phyloP scores from a whole-genome alignment of 345 rosid genomes.

The Citrus cavaleriei region DNA sequence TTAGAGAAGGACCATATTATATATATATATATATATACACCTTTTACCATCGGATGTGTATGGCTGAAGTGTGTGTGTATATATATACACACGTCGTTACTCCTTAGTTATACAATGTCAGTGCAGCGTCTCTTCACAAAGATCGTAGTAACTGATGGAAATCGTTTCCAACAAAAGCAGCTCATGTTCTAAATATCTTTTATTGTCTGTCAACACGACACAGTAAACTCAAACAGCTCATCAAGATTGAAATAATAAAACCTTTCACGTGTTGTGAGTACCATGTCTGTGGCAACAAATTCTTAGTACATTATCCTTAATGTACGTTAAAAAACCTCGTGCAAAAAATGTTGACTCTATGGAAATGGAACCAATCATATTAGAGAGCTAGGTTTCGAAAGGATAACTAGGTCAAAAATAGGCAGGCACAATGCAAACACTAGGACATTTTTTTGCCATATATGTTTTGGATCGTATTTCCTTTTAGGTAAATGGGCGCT shows the following conservation, averaged over 20 bases:
- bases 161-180: too few species aligned
- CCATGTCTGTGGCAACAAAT: not conserved
- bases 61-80: fast-evolving
- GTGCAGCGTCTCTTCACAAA: too few species aligned
- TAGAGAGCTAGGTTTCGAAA: not conserved
- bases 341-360: not conserved
- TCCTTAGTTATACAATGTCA: too few species aligned
- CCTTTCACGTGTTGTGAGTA: not conserved
- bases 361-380: not conserved
- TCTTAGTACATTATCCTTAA: not conserved
- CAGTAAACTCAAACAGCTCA: too few species aligned
- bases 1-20: fast-evolving
- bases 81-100: too few species aligned
- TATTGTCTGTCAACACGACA: too few species aligned
- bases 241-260: too few species aligned
- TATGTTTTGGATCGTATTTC: not conserved
- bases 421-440: not conserved
- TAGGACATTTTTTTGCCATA: not conserved
- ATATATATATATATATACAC: too few species aligned
- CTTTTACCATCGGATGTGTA: too few species aligned
- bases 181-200: too few species aligned
- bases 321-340: not conserved
- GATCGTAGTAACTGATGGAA: too few species aligned
- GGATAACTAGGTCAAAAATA: not conserved
- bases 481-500: conserved; percentile 8